These are phyloP conservation scores for Mucor mucedo DNA, from an alignment of 371 early-diverging fungal genomes.

Conservation along the genomic window DNA sequence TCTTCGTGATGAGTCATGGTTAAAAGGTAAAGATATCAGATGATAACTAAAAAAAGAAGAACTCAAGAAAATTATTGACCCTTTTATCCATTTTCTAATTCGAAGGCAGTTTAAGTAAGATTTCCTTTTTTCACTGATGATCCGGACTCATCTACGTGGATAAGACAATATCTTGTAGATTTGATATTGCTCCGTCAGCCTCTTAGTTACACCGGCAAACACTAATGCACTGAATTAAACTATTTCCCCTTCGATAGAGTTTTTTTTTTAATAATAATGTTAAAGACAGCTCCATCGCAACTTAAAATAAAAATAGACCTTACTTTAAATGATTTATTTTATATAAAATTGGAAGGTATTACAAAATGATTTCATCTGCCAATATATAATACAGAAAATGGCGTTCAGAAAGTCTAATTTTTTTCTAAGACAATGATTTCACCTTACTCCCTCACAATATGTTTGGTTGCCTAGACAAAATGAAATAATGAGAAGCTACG, in stretches of 20 bases:
- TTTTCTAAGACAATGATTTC: no score
- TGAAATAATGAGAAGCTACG: no score
- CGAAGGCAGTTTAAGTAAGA: neutral
- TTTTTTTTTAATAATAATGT: neutral
- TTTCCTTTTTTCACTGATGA: conserved; percentile 12
- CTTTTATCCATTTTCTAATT: conserved; percentile 6
- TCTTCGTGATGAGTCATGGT: conserved; percentile 45
- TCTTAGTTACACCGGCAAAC: neutral
- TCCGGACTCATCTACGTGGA: neutral
- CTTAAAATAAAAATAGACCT: neutral
- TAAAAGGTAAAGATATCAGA: neutral
- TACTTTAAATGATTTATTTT: conserved; percentile 6
- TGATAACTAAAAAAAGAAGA: conserved; percentile 1
- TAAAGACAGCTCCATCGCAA: neutral
- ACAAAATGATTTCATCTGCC: neutral
- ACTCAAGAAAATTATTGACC: neutral
- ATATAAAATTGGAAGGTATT: conserved; percentile 7
- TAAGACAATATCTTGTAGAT: neutral
- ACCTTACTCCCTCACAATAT: no score
- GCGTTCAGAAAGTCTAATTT: neutral
- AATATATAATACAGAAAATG: neutral
- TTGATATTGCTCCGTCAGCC: neutral
- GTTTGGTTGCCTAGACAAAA: no score
- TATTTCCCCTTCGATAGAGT: conserved; percentile 2
- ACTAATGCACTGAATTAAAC: conserved; percentile 1